phyloP scores from a whole-genome alignment of 495 filamentous ascomycete genomes.

The Aspergillus olivimuriae region DNA sequence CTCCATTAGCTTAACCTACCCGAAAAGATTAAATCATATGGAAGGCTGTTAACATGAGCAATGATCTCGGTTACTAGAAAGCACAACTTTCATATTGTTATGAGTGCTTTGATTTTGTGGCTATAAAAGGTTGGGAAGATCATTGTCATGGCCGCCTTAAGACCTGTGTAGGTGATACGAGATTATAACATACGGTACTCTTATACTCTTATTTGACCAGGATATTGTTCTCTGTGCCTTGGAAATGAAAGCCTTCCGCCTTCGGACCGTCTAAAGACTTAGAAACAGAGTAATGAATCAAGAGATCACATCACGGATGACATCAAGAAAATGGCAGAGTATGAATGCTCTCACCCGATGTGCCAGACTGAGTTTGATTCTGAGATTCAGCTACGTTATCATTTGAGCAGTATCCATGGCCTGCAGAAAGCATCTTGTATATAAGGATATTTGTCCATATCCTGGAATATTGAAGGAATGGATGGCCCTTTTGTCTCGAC shows the following conservation, averaged over 20 bases:
- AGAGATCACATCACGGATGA: conserved; percentile 2
- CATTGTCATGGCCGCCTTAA: conserved; percentile 3
- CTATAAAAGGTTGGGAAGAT: neutral
- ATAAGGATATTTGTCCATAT: neutral
- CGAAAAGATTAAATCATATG: conserved; percentile 1
- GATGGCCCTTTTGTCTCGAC: neutral
- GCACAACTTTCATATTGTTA: conserved; percentile 2
- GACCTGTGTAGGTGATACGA: conserved; percentile 2
- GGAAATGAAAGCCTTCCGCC: conserved; percentile 1
- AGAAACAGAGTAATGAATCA: conserved; percentile 6
- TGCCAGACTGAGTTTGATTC: conserved; percentile 5
- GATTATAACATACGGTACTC: conserved; percentile 8
- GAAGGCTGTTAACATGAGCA: conserved; percentile 1
- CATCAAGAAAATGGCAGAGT: conserved; percentile 1
- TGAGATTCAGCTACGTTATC: conserved; percentile 4
- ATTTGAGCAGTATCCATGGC: conserved; percentile 4
- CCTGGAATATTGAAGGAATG: neutral
- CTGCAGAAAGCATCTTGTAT: conserved; percentile 5
- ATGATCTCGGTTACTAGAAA: neutral
- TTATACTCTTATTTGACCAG: conserved; percentile 6
- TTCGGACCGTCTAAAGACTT: neutral
- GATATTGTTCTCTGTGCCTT: conserved; percentile 5
- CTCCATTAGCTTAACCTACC: conserved; percentile 1
- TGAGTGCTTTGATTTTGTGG: conserved; percentile 3
- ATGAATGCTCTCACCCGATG: conserved; percentile 1